Evolutionary conservation across 2,329 filamentous ascomycete species (phyloP), one percentile per base, ranked within the genome.

Genomic region (Hymenoscyphus scutula): DNA sequence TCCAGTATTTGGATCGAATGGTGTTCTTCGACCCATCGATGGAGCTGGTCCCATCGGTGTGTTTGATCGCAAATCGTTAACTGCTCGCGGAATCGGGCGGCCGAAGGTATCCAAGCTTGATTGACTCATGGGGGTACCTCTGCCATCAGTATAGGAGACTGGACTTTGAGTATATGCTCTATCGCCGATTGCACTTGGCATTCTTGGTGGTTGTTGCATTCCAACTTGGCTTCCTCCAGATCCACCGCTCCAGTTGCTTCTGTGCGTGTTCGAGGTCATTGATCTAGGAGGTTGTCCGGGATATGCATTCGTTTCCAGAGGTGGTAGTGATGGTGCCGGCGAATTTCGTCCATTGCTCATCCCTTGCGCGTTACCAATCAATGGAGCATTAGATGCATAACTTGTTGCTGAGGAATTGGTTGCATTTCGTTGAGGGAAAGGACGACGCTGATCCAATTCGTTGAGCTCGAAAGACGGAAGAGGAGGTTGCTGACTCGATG

Each of bases 311-410:
- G 67, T 71, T 38, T 73, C 64, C 11, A 71, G 32, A 10, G 65
- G 65, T 27, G 69, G 68, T 15, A 73, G 58, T 25, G 71, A 69
- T 55, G 72, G 70, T 29, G 66, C 69, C 34, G 71, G 72, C 23
- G 70, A 70, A 23, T 53, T 64, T 53, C 69, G 64, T 30, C 61
- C 66, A 59, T 81, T 82, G 23, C 86, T 86, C 83, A 89, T 89
- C 6, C 82, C 80, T 34, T 82, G 81, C 5, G 87, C 86, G 63
- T 84, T 80, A 19, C 78, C 76, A 41, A 90, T 76, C 5, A 91
- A 79, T 0, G 89, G 85, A 7, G 84, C 82, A 64, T 88, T 84
- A 2, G 88, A 86, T 13, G 81, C 83, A 71, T 86, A 89, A 71
- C 82, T 90, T n/a, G 78, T 70, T 32, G 76, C 76, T 0, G 88